These are phyloP conservation scores for Suhomyces taliae DNA, from an alignment of 1,139 yeast species.

Conservation along the genomic window DNA sequence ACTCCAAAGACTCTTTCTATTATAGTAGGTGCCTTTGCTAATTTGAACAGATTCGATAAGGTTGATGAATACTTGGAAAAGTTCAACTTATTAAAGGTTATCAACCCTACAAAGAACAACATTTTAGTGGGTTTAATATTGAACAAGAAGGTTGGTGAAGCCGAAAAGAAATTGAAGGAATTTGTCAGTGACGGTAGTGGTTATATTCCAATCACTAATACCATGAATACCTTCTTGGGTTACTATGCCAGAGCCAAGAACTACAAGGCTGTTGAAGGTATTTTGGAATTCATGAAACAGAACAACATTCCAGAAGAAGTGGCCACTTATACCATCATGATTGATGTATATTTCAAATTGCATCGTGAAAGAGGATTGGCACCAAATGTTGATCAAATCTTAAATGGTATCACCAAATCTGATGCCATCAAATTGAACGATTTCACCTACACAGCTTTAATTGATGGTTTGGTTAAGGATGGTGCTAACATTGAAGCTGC, in stretches of 20 bases:
- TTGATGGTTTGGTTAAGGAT: conserved; percentile 56
- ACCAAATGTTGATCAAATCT: conserved; percentile 41
- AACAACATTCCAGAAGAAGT: conserved; percentile 56
- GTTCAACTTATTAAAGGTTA: conserved; percentile 26
- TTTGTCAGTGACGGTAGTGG: conserved; percentile 26
- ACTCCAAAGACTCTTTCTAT: conserved; percentile 33
- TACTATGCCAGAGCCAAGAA: conserved; percentile 33
- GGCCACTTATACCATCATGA: conserved; percentile 64
- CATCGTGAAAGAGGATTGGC: conserved; percentile 44
- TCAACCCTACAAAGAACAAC: conserved; percentile 35
- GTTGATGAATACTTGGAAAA: conserved; percentile 29
- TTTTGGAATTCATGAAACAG: conserved; percentile 37
- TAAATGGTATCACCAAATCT: conserved; percentile 42
- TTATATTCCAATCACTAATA: conserved; percentile 34
- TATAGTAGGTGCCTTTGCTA: conserved; percentile 38
- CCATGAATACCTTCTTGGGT: conserved; percentile 40
- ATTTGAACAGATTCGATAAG: conserved; percentile 33
- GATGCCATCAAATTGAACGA: conserved; percentile 47
- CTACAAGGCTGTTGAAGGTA: conserved; percentile 40
- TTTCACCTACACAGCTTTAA: conserved; percentile 52
- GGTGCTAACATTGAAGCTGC: conserved; percentile 54
- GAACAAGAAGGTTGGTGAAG: conserved; percentile 32
- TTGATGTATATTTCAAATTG: conserved; percentile 55
- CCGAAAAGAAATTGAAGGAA: conserved; percentile 35
- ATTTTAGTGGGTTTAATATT: conserved; percentile 36